Evolutionary conservation across 2,329 filamentous ascomycete species (phyloP), one percentile per base, ranked within the genome.

Genomic region (Stemphylium beticola): DNA sequence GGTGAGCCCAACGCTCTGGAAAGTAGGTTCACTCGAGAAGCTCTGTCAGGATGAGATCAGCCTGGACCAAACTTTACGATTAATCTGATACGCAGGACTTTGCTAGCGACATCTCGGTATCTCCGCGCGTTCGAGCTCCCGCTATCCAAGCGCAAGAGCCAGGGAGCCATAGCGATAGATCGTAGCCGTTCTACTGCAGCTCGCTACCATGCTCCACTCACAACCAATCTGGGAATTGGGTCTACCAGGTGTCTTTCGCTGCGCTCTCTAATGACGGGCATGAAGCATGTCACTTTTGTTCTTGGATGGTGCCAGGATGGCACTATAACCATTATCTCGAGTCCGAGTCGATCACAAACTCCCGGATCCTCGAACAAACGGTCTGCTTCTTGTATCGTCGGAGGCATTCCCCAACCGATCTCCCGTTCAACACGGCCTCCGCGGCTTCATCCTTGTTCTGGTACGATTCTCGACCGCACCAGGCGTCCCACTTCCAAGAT

Each of bases 401-500:
- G 37, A 38, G 49, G 31, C 22, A 1, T 34, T 26, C 33, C 33
- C 33, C 24, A 38, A 50, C 17, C 57, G 58, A 61, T 62, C 57
- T 59, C 56, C 57, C 58, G 55, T 36, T 39, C 55, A 53, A 54
- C 48, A 58, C 49, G 43, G n/a, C 41, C 55, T 57, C 55, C 55
- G 46, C 53, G 34, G 49, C 18, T 41, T 49, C 51, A 48, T 47
- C 45, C 57, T 54, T 49, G 53, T 47, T 31, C 58, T 10, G 9
- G 26, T 29, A 29, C 26, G 51, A 53, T 45, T 43, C 38, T 22
- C 49, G 37, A 40, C 34, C 15, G 31, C 31, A 41, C 18, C 42
- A 36, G 42, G 50, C 43, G 50, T 61, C 49, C 46, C 52, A 50
- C 41, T 42, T 44, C 26, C 39, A 55, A 39, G 31, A 12, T 45